A percentile compares a stretch with the other conserved stretches of the same genome.
These are phyloP conservation scores for Thelonectria blattea DNA, from an alignment of 2,329 filamentous ascomycete genomes.

Conservation along the genomic window DNA sequence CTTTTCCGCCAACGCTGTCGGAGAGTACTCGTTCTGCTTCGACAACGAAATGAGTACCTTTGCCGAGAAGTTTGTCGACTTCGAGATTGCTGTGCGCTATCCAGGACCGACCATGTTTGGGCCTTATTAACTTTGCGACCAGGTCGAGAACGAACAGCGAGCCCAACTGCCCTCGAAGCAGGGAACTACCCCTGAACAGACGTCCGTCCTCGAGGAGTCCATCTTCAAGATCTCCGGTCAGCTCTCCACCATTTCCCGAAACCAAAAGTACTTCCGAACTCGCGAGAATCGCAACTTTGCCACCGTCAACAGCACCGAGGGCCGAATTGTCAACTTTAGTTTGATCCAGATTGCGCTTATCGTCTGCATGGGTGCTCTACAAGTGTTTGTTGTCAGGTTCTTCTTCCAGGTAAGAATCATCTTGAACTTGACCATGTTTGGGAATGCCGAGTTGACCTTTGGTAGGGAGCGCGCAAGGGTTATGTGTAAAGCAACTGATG, in stretches of 20 bases:
- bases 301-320: conserved; percentile 95
- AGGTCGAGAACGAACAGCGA: conserved; percentile 91
- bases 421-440: background rate
- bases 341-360: conserved; percentile 92
- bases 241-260: conserved; percentile 90
- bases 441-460: conserved; percentile 20
- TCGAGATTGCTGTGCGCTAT: conserved; percentile 79
- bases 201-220: conserved; percentile 86
- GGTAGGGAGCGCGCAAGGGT: conserved; percentile 70
- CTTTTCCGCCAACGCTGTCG: conserved; percentile 85
- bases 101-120: background rate
- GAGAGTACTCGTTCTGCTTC: conserved; percentile 98
- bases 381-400: conserved; percentile 97
- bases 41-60: conserved; percentile 98
- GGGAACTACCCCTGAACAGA: conserved; percentile 87
- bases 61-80: conserved; percentile 96
- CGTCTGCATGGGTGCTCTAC: conserved; percentile 91
- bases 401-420: conserved; percentile 83
- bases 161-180: conserved; percentile 86
- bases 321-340: conserved; percentile 95
- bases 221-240: conserved; percentile 94
- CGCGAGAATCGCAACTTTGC: conserved; percentile 99
- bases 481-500: conserved; percentile 61
- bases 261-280: conserved; percentile 99
- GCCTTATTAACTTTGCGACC: conserved; percentile 11